Percentiles rank a stretch among this genome's conserved stretches.
Conservation (phyloP, 495 filamentous ascomycete species). For the Aspergillus cavernicola region DNA sequence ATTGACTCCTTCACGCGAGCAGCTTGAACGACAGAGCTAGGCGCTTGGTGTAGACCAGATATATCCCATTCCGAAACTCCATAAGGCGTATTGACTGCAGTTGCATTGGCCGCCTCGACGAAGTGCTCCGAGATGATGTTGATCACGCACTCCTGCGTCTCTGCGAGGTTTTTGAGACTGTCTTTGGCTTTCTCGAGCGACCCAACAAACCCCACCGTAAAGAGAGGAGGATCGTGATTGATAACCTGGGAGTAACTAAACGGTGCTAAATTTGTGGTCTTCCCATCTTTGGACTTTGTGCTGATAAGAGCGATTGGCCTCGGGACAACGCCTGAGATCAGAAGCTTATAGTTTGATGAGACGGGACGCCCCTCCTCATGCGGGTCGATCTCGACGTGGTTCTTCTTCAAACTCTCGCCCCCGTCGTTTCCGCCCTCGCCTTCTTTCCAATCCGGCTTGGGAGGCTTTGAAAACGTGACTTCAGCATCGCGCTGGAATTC, state of each 20-base stretch:
- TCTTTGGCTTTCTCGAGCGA: conserved; percentile 64
- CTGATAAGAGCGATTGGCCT: conserved; percentile 68
- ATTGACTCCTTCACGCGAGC: conserved; percentile 79
- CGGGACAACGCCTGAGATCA: conserved; percentile 83
- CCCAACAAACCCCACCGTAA: conserved; percentile 68
- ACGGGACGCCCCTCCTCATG: conserved; percentile 65
- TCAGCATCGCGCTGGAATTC: conserved; percentile 52
- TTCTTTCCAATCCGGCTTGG: conserved; percentile 69
- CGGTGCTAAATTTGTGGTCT: conserved; percentile 72
- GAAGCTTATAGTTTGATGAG: conserved; percentile 82
- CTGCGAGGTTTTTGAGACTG: conserved; percentile 66
- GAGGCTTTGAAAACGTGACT: conserved; percentile 65
- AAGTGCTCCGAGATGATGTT: conserved; percentile 85
- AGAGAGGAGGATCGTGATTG: conserved; percentile 86
- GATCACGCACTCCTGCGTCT: conserved; percentile 69
- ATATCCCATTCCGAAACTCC: conserved; percentile 79
- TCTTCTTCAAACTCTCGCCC: conserved; percentile 49
- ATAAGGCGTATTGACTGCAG: conserved; percentile 72
- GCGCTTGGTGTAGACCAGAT: conserved; percentile 69
- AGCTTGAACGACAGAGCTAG: conserved; percentile 61
- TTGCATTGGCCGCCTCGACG: conserved; percentile 82
- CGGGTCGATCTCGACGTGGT: conserved; percentile 80
- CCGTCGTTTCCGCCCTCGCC: conserved; percentile 72
- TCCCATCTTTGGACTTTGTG: conserved; percentile 56
- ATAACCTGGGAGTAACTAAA: conserved; percentile 83